phyloP scores from a whole-genome alignment of 2,329 filamentous ascomycete genomes.

The Verticillium nubilum region DNA sequence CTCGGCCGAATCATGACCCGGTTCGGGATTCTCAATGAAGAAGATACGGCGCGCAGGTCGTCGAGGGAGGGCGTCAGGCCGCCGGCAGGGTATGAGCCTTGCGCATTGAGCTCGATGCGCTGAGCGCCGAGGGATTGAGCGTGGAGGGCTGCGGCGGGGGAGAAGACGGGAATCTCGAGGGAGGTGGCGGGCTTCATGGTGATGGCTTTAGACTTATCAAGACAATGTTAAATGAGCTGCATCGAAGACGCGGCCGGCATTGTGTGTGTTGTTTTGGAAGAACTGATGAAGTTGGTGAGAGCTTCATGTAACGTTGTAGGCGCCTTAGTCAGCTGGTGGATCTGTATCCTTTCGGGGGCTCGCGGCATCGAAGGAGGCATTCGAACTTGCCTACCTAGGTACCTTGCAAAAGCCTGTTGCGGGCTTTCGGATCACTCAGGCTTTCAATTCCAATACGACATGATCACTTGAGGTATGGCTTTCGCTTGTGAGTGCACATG shows the following conservation, averaged over 20 bases:
- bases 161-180: conserved; percentile 52
- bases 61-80: conserved; percentile 43
- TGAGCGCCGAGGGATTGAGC: conserved; percentile 38
- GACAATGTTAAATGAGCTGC: too few relatives aligned
- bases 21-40: conserved; percentile 29
- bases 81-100: conserved; percentile 42
- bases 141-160: conserved; percentile 28
- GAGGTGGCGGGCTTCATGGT: conserved; percentile 11
- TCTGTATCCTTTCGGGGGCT: neutral
- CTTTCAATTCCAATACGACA: too few relatives aligned
- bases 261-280: neutral
- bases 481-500: too few relatives aligned
- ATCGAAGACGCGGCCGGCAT: too few relatives aligned
- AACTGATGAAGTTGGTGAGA: neutral
- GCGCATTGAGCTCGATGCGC: conserved; percentile 49
- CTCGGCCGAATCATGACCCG: conserved; percentile 53
- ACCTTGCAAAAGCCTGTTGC: too few relatives aligned
- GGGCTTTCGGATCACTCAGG: too few relatives aligned
- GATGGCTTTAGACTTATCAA: neutral
- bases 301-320: neutral
- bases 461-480: too few relatives aligned
- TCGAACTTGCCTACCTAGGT: too few relatives aligned
- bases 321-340: neutral
- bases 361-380: neutral
- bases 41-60: conserved; percentile 25